Evolutionary conservation across 148 eudicot species (phyloP).

Genomic region (Cornus kousa): DNA sequence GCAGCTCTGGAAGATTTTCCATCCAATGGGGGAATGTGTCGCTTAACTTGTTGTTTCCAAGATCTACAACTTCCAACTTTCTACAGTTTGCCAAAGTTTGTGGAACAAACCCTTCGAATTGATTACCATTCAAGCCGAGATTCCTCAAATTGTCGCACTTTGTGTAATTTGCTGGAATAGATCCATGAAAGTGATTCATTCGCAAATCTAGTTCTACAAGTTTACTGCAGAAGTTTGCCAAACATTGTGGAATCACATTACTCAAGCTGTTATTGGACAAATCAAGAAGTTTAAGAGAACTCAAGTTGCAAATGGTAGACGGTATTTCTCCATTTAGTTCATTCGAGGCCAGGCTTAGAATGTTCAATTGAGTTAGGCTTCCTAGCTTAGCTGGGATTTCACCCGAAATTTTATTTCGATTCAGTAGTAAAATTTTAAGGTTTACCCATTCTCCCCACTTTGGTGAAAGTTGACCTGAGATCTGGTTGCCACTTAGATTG

Average conservation of each 20-base stretch:
- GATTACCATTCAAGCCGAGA: slow-evolving; percentile 23
- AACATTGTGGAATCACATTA: slow-evolving; percentile 5
- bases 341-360: slow-evolving; percentile 39
- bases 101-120: slow-evolving; percentile 34
- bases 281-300: slow-evolving; percentile 17
- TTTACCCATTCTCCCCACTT: slow-evolving; percentile 46
- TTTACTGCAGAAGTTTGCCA: background rate
- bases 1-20: background rate
- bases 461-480: slow-evolving; percentile 54
- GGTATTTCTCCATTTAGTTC: slow-evolving; percentile 46
- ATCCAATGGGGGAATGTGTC: slow-evolving; percentile 20
- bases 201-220: slow-evolving; percentile 6
- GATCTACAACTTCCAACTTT: slow-evolving; percentile 20
- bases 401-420: slow-evolving; percentile 46
- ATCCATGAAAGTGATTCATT: too few species aligned
- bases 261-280: slow-evolving; percentile 28
- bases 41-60: slow-evolving; percentile 27
- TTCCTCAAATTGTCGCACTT: background rate
- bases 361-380: slow-evolving; percentile 29
- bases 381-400: slow-evolving; percentile 49
- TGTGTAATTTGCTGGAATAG: slow-evolving; percentile 10
- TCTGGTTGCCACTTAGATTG: slow-evolving; percentile 46
- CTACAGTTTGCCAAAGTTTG: slow-evolving; percentile 28
- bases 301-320: slow-evolving; percentile 17
- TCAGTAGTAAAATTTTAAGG: slow-evolving; percentile 43